Base-by-base conservation (phyloP, 441 rosid species). In the Erodium trifolium region DNA sequence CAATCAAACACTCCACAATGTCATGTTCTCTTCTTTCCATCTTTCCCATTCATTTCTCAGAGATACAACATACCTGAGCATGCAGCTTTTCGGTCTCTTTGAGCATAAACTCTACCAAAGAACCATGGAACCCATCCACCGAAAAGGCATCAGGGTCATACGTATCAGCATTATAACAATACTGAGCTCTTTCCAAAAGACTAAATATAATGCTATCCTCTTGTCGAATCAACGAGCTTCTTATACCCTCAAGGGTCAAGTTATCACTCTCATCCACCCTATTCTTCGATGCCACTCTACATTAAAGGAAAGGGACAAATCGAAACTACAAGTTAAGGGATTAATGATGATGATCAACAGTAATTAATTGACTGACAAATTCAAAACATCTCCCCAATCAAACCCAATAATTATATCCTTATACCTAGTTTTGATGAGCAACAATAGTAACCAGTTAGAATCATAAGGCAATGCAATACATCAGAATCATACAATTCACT, bases 161-260 rank as follows among this genome's bases (percentile, higher is more conserved):
- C 13, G 96, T 84, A 72, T 85, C 91, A 0, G 82, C 88, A 84
- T 93, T 93, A 71, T 83, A 85, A 79, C 91, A 81, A 70, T 87
- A 86, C 71, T 91, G 93, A 65, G 97, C 86, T 80, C 99, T 84
- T 80, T 90, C 97, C 60, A 90, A 76, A 11, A 93, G 83, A 69
- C 88, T 78, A 74, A 81, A 91, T 78, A 94, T 91, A 47, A 94
- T 94, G 73, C 96, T 94, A 73, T 91, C 99, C 80, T 90, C 97
- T 78, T 94, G 97, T 57, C 80, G 83, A 67, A 94, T 85, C 79
- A 91, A 83, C 6, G 96, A 89, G 64, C 65, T 78, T 67, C 99
- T 79, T 55, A 94, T 84, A 27, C 86, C 83, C 55, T 93, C 93
- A 13, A 91, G 83, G 16, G 90, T 93, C 80, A 88, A 77, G 67